A percentile compares a stretch with the other conserved stretches of the same genome.
Evolutionary conservation across 164 flowering plant genomes (phyloP).

Genomic region (Magnolia changhungtana): DNA sequence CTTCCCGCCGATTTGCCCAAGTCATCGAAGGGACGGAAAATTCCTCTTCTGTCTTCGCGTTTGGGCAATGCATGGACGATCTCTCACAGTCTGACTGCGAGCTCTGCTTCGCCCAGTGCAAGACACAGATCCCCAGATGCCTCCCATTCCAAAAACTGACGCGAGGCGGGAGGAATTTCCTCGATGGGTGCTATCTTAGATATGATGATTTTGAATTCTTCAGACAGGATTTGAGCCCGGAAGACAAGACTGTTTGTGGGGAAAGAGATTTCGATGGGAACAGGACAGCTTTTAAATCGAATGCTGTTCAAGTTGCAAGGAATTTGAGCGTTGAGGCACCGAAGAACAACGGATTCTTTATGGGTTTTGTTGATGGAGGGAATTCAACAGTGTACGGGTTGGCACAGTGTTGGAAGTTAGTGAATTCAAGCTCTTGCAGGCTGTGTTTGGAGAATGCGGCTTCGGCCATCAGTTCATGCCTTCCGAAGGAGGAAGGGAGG

Average conservation of each 20-base stretch:
- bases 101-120: constrained; percentile 16
- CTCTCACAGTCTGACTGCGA: constrained; percentile 51
- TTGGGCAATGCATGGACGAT: constrained; percentile 87
- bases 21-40: constrained; percentile 54
- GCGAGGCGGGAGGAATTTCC: constrained; percentile 21
- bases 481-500: constrained; percentile 83
- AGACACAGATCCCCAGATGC: constrained; percentile 13
- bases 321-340: constrained; percentile 44
- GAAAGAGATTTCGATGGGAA: constrained; percentile 46
- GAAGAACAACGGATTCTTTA: constrained; percentile 39
- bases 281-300: constrained; percentile 31
- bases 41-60: constrained; percentile 50
- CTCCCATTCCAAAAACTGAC: constrained; percentile 27
- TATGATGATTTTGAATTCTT: constrained; percentile 25
- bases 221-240: constrained; percentile 52
- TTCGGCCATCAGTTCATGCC: constrained; percentile 46
- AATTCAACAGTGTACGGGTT: constrained; percentile 66
- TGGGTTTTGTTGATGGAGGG: constrained; percentile 31
- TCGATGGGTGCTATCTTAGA: constrained; percentile 21
- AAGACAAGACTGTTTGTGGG: constrained; percentile 55
- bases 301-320: constrained; percentile 46
- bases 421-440: constrained; percentile 53
- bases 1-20: constrained; percentile 37
- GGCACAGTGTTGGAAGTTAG: constrained; percentile 75
- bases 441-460: constrained; percentile 71